Percentiles rank a stretch among this genome's conserved stretches.
Conservation (phyloP, 2,329 filamentous ascomycete genomes). For the Cercospora sp. region DNA sequence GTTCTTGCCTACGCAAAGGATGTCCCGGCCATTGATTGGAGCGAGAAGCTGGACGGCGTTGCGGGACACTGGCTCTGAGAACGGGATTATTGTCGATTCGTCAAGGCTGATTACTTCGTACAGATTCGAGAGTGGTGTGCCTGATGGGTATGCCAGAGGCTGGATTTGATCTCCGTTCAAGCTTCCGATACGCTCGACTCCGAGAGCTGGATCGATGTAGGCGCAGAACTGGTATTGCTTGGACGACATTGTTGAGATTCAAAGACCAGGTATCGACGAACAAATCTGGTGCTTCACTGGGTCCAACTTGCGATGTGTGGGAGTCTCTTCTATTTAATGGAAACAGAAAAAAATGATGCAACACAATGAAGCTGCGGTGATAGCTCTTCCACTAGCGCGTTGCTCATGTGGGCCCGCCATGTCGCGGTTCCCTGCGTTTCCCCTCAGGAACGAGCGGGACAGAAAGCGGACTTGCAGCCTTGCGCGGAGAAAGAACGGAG, state of each 20-base stretch:
- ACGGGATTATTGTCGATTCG: slow-evolving; percentile 42
- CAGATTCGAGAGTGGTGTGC: slow-evolving; percentile 49
- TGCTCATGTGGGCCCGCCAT: background rate
- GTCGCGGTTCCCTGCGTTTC: background rate
- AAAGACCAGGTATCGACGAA: no score
- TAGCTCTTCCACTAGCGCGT: background rate
- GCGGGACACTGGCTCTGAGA: slow-evolving; percentile 39
- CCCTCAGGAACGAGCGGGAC: background rate
- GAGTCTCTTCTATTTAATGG: background rate
- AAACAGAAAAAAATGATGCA: background rate
- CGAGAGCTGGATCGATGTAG: background rate
- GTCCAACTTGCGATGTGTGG: background rate
- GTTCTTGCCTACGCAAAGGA: slow-evolving; percentile 60
- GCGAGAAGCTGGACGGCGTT: slow-evolving; percentile 48
- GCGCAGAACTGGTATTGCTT: slow-evolving; percentile 1
- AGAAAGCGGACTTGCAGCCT: background rate
- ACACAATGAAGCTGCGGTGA: background rate
- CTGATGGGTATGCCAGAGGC: slow-evolving; percentile 51
- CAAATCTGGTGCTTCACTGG: background rate
- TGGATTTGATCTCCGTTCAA: slow-evolving; percentile 41
- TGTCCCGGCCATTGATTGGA: slow-evolving; percentile 52
- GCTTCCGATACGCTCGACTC: background rate
- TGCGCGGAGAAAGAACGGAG: background rate
- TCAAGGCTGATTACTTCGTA: slow-evolving; percentile 57
- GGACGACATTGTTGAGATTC: background rate